A percentile compares a stretch with the other conserved stretches of the same genome.
Evolutionary conservation across 2,329 filamentous ascomycete species (phyloP).

Genomic region (Trichophyton verrucosum): DNA sequence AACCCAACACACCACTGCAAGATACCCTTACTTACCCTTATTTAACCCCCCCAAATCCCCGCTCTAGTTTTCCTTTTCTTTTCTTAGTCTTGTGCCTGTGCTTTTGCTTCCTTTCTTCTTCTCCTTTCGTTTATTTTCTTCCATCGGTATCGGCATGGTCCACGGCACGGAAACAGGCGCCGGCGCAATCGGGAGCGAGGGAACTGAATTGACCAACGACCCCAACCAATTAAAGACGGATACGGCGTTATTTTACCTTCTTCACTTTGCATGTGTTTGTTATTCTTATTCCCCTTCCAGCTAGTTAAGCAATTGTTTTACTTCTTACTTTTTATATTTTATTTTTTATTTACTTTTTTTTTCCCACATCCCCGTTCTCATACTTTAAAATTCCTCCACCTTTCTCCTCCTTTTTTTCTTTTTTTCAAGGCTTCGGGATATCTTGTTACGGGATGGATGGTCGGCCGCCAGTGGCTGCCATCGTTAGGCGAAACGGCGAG

Average conservation of each 20-base stretch:
- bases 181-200: not conserved
- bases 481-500: not conserved
- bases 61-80: not conserved
- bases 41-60: not conserved
- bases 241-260: not conserved
- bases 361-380: not conserved
- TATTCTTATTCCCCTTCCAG: not conserved
- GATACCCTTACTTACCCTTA: not conserved
- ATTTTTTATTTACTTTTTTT: no score
- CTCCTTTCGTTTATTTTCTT: not conserved
- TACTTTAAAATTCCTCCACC: no score
- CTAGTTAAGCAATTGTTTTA: not conserved
- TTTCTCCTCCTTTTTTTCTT: not conserved
- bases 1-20: not conserved
- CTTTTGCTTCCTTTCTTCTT: not conserved
- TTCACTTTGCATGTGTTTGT: not conserved
- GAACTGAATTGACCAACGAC: not conserved
- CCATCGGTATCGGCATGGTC: not conserved
- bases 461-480: not conserved
- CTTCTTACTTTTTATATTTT: not conserved
- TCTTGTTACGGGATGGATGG: not conserved
- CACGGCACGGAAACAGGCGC: slow-evolving; percentile 1
- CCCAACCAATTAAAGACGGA: slow-evolving; percentile 4
- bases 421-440: not conserved
- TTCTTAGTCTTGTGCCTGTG: no score